A percentile compares a stretch with the other conserved stretches of the same genome.
These are phyloP conservation scores for Krasilnikovozyma curviuscula DNA, from an alignment of 768 basidiomycete genomes.

Conservation along the genomic window DNA sequence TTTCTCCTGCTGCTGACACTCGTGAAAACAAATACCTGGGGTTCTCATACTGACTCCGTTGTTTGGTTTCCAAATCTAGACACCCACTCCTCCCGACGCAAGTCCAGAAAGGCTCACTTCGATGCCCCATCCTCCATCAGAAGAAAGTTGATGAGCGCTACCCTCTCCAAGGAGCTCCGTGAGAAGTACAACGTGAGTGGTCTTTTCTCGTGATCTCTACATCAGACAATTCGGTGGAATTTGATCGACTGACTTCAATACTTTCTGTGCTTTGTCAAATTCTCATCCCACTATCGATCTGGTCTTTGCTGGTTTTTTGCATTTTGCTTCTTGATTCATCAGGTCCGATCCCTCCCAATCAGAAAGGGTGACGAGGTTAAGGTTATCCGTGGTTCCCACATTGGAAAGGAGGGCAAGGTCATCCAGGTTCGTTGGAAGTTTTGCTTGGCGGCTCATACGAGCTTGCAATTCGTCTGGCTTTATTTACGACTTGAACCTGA, in stretches of 20 bases:
- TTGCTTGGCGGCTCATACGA: background rate
- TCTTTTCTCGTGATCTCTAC: no score
- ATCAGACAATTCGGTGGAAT: no score
- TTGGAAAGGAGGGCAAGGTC: constrained; percentile 96
- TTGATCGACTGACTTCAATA: no score
- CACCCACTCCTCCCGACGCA: constrained; percentile 43
- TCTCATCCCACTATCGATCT: no score
- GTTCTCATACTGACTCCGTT: no score
- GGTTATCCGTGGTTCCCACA: constrained; percentile 87
- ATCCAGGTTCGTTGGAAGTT: constrained; percentile 31
- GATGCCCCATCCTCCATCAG: constrained; percentile 81
- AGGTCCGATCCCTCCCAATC: constrained; percentile 82
- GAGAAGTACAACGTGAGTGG: constrained; percentile 66
- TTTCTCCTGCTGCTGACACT: no score
- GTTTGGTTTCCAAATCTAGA: no score
- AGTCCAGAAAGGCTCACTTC: constrained; percentile 97
- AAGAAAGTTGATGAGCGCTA: constrained; percentile 93
- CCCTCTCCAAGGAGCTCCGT: constrained; percentile 86
- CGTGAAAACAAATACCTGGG: no score
- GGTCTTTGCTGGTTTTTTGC: no score
- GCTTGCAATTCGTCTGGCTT: background rate
- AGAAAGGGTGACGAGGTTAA: constrained; percentile 93
- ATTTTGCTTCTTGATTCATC: constrained; percentile 1
- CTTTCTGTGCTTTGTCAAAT: no score
- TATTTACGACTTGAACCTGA: background rate